Evolutionary conservation across 352 stramenopile species (phyloP).

Genomic region (Saprolegnia parasitica): DNA sequence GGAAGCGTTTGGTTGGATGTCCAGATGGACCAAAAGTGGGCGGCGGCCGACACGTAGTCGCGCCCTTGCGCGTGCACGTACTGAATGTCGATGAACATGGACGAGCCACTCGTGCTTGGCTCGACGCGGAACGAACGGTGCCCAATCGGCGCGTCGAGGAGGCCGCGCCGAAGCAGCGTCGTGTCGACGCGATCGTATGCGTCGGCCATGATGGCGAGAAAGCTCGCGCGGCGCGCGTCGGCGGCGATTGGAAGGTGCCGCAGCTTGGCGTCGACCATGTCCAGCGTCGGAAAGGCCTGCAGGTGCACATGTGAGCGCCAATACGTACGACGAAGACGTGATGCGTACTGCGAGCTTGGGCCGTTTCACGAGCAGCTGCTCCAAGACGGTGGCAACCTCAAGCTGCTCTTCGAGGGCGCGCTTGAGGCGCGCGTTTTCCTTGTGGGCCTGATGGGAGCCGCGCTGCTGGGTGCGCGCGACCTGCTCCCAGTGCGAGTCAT

Average conservation of each 20-base stretch:
- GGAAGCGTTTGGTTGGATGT: not conserved
- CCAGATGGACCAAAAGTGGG: constrained; percentile 1
- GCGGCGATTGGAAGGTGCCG: constrained; percentile 5
- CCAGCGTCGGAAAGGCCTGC: not conserved
- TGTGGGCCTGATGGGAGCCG: not conserved
- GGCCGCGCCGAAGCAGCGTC: constrained; percentile 12
- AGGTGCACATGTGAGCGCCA: not conserved
- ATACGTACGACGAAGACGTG: not conserved
- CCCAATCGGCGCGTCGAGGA: not conserved
- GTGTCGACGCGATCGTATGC: constrained; percentile 25
- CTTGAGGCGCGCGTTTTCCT: not conserved
- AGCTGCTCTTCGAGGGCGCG: not conserved
- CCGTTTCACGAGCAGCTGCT: not conserved
- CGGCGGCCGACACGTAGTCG: not conserved
- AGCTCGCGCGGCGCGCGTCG: not conserved
- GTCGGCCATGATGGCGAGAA: constrained; percentile 20
- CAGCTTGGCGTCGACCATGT: constrained; percentile 10
- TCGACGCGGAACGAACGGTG: not conserved
- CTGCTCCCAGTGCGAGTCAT: not conserved
- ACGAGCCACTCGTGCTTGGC: not conserved
- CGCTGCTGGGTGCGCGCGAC: constrained; percentile 1
- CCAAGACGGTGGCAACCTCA: not conserved
- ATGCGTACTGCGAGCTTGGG: constrained; percentile 1
- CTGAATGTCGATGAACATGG: constrained; percentile 9
- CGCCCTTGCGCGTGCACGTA: not conserved